Base-by-base conservation (phyloP, 1,284 basidiomycete species). In the Boletus subluridellus region DNA sequence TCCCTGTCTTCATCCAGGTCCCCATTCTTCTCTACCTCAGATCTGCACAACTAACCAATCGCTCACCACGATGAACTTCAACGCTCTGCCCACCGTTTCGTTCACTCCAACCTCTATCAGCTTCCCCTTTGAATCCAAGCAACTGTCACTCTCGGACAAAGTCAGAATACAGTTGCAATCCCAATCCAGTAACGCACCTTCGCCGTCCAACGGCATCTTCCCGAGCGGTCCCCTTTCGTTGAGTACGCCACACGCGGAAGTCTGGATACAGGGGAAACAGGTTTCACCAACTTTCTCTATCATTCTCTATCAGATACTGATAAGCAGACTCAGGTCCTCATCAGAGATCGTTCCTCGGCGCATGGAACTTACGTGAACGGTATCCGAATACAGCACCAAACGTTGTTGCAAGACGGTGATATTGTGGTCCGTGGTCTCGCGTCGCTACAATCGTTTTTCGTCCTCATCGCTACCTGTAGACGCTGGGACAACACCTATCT, bases 351-450 rank as follows among this genome's bases (percentile, higher is more conserved):
- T 44, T 73, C 74, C 24, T 74, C 78, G 6, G 62, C 73, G 11
- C 76, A 78, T 53, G 79, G 80, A 12, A 81, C 80, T 35, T 78
- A 71, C 58, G 68, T 81, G 47, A 81, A 81, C 52, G 75, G 74
- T 32, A 55, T 69, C 53, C 72, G 68, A 58, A 72, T 79, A 59
- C 69, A 69, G 15, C 65, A 72, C 24, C 70, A 71, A 41, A 75
- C 71, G 1, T 55, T 69, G 6, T 66, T 81, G 39, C 73, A 72
- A 55, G 62, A 69, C 8, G 78, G 78, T 15, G 79, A 81, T 58
- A 67, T 74, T 11, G 63, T 81, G 58, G 80, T 81, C 55, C 56
- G 77, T 71, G 53, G 51, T 35, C 42, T 41, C 34, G 24, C 35
- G 6, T 46, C 28, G 15, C 15, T 32, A 7, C 35, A 41, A 17